Base-by-base conservation (phyloP, 2,329 filamentous ascomycete genomes). In the Dendrostoma leiphaemia region DNA sequence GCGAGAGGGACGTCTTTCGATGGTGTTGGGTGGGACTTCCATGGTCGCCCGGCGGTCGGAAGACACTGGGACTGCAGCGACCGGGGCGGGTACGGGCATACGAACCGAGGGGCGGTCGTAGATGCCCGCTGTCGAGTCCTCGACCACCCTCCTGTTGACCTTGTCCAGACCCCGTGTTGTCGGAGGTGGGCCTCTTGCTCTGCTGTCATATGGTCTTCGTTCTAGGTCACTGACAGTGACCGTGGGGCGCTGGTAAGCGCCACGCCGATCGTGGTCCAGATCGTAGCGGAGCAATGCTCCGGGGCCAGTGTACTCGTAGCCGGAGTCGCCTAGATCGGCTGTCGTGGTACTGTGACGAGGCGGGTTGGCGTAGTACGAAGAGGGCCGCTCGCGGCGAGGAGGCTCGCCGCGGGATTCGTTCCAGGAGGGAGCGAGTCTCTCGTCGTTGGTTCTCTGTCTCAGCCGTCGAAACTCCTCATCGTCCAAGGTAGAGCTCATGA, bases 151-250 rank as follows among this genome's bases (percentile, higher is more conserved):
- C 54, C 80, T 74, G 61, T 81, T 81, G 59, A 89, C 81, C 69
- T 83, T 88, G 62, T 90, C 88, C 59, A 91, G 83, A 0, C 85
- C 88, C 61, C 86, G 77, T 3, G 84, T 89, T 5, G 85, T 82
- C 4, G 86, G 86, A 9, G 89, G 88, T 2, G 87, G 88, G 0
- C 80, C 77, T 29, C 79, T 67, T 26, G 57, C 62, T 34, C 69
- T 67, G n/a, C 66, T 60, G 48, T 73, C 74, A 56, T 75, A 78
- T 13, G 55, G 55, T 26, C 69, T 70, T 19, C 75, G 76, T 48
- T 65, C 67, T 19, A 75, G 59, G 51, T 82, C 80, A 56, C 73
- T 76, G 57, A 79, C 69, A 59, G 76, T 81, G 55, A 82, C 71
- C 40, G 72, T 78, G n/a, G 81, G 81, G 2, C 81, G 77, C 59